Evolutionary conservation across 2,329 filamentous ascomycete species (phyloP).

Genomic region (Diaporthe citrichinensis): DNA sequence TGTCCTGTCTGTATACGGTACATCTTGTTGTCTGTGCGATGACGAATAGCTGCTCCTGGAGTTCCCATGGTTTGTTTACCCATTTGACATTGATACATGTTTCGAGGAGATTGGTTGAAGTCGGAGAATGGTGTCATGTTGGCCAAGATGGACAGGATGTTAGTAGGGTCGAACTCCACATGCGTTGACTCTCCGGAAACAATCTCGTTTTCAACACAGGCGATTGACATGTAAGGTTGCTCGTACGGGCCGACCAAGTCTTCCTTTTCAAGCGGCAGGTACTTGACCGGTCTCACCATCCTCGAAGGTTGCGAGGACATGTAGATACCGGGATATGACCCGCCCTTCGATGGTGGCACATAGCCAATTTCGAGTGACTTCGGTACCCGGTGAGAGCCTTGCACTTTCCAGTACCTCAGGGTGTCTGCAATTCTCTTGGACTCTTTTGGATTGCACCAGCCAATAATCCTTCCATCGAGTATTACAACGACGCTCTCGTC

Average conservation of each 20-base stretch:
- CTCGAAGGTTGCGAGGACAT: slow-evolving; percentile 88
- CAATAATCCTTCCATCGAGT: slow-evolving; percentile 90
- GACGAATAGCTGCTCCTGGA: slow-evolving; percentile 84
- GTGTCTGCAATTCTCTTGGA: slow-evolving; percentile 87
- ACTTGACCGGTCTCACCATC: slow-evolving; percentile 94
- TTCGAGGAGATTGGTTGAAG: slow-evolving; percentile 98
- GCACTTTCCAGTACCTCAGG: slow-evolving; percentile 94
- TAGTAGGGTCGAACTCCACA: slow-evolving; percentile 93
- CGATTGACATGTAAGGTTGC: slow-evolving; percentile 98
- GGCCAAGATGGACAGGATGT: slow-evolving; percentile 96
- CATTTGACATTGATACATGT: slow-evolving; percentile 99
- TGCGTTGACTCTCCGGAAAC: slow-evolving; percentile 91
- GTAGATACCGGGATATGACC: slow-evolving; percentile 97
- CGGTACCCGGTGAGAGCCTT: slow-evolving; percentile 85
- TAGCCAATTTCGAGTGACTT: slow-evolving; percentile 91
- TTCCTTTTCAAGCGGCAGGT: slow-evolving; percentile 86
- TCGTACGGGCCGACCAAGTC: slow-evolving; percentile 95
- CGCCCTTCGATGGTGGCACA: slow-evolving; percentile 87
- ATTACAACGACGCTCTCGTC: slow-evolving; percentile 90
- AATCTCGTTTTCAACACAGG: slow-evolving; percentile 89
- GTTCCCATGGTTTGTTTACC: slow-evolving; percentile 99
- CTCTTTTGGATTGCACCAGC: slow-evolving; percentile 90
- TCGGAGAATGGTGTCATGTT: slow-evolving; percentile 99
- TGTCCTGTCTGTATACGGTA: slow-evolving; percentile 96
- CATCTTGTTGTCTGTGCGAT: slow-evolving; percentile 97